Evolutionary conservation across 1,284 basidiomycete genomes (phyloP).

Genomic region (Athelia sp.): DNA sequence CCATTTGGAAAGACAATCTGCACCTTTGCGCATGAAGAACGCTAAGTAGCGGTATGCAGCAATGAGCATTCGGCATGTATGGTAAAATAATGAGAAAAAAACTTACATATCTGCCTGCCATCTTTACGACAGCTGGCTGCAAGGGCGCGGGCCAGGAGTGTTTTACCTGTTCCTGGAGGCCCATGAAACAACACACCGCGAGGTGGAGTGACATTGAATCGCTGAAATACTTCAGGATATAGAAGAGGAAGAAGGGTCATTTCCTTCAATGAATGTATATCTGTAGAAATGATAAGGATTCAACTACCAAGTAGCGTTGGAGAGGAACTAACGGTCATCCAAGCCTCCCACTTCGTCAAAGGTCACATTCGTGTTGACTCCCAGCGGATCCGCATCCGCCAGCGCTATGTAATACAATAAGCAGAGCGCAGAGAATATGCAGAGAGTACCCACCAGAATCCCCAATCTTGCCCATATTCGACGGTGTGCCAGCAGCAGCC

Average conservation of each 20-base stretch:
- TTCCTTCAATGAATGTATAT: constrained; percentile 97
- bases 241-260: constrained; percentile 96
- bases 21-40: constrained; percentile 99
- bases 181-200: constrained; percentile 97
- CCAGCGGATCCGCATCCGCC: constrained; percentile 96
- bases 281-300: constrained; percentile 30
- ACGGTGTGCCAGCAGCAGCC: constrained; percentile 66
- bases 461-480: constrained; percentile 78
- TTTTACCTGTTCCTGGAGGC: constrained; percentile 94
- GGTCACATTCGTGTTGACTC: constrained; percentile 90
- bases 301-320: not conserved
- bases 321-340: constrained; percentile 74
- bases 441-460: constrained; percentile 51
- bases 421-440: constrained; percentile 11
- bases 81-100: not conserved
- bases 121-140: constrained; percentile 91
- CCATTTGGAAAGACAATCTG: constrained; percentile 98
- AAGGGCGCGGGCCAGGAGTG: constrained; percentile 87
- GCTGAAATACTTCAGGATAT: constrained; percentile 97
- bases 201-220: constrained; percentile 92
- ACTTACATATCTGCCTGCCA: constrained; percentile 85
- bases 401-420: constrained; percentile 46
- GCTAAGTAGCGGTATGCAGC: constrained; percentile 42
- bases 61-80: constrained; percentile 4
- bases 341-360: constrained; percentile 98